Evolutionary conservation across 169 alveolate species (phyloP).

Genomic region (Toxoplasma gondii): DNA sequence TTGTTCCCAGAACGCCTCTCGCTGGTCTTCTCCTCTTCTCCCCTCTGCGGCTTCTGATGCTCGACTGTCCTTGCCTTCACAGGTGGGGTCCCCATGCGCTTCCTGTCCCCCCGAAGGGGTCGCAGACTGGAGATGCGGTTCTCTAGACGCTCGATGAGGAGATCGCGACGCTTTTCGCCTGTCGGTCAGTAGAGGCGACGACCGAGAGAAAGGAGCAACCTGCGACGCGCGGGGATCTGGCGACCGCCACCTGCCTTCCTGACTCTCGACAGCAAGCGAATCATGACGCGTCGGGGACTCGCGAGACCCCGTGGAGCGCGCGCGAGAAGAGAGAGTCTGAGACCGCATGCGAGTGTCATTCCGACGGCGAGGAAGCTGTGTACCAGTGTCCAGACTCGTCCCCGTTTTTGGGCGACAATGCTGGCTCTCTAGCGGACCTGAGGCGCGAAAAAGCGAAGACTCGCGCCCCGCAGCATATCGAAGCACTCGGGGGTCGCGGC

Average conservation of each 20-base stretch:
- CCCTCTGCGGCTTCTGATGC: too few relatives aligned
- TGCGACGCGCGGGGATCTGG: neutral
- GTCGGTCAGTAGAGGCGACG: neutral
- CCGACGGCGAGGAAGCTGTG: neutral
- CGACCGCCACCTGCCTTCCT: neutral
- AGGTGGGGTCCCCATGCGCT: too few relatives aligned
- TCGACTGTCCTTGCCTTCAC: too few relatives aligned
- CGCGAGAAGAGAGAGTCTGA: neutral
- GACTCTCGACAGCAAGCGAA: neutral
- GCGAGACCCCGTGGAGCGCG: neutral
- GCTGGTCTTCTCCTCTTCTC: too few relatives aligned
- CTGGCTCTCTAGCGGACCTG: neutral
- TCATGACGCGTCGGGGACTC: neutral
- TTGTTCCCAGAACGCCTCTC: too few relatives aligned
- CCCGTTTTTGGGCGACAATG: neutral
- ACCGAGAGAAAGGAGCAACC: neutral
- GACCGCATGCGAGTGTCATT: neutral
- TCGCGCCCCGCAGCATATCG: conserved; percentile 35
- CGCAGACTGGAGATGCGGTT: too few relatives aligned
- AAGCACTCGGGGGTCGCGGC: conserved; percentile 52
- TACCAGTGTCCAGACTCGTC: neutral
- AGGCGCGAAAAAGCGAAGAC: neutral
- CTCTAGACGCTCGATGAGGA: too few relatives aligned
- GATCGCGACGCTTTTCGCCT: too few relatives aligned
- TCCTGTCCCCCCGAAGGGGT: too few relatives aligned